Percentiles rank a stretch among this genome's conserved stretches.
These are phyloP conservation scores for Symbiodinium natans DNA, from an alignment of 73 alveolate species.

Conservation along the genomic window DNA sequence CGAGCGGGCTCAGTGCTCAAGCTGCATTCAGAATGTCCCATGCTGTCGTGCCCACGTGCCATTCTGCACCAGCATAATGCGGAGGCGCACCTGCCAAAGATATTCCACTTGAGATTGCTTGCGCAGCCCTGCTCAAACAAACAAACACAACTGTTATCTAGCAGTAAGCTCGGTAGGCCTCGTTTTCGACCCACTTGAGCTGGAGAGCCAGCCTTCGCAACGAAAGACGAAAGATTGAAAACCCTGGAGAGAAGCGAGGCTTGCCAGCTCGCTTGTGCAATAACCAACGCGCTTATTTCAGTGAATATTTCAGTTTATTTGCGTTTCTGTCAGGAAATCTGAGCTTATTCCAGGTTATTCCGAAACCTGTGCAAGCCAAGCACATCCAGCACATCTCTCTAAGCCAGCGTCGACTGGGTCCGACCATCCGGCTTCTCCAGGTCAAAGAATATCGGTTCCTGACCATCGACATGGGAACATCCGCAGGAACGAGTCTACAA, in stretches of 20 bases:
- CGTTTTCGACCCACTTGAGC: constrained; percentile 58
- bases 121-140: neutral
- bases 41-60: constrained; percentile 21
- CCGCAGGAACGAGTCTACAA: neutral
- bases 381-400: too few relatives aligned
- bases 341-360: too few relatives aligned
- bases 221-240: neutral
- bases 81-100: neutral
- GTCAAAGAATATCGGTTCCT: constrained; percentile 19
- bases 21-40: neutral
- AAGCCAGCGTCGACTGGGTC: constrained; percentile 2
- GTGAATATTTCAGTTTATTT: too few relatives aligned
- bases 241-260: neutral
- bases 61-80: constrained; percentile 19
- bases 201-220: constrained; percentile 41
- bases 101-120: neutral
- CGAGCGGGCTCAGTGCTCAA: neutral
- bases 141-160: too few relatives aligned
- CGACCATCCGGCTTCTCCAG: constrained; percentile 27
- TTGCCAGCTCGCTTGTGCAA: neutral
- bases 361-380: too few relatives aligned
- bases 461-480: neutral
- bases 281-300: too few relatives aligned
- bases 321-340: too few relatives aligned
- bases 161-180: too few relatives aligned